Conservation (phyloP, 345 rosid genomes). For the Moricandia arvensis region DNA sequence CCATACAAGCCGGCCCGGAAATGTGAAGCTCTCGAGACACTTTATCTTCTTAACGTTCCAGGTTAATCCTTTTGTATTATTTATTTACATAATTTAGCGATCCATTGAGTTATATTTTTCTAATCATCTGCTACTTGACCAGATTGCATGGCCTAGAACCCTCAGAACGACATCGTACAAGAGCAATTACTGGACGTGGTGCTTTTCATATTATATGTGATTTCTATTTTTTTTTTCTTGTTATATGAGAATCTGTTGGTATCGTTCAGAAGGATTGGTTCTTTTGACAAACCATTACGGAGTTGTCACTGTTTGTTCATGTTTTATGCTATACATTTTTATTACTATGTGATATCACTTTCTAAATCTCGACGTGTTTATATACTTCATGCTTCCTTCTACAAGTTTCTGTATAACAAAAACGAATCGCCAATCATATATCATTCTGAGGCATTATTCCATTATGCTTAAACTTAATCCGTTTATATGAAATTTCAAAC, state of each 20-base stretch:
- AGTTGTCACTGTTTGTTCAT: neutral
- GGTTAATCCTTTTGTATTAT: conserved; percentile 25
- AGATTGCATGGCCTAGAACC: conserved; percentile 27
- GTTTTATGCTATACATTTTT: neutral
- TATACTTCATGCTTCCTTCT: neutral
- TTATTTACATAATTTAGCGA: neutral
- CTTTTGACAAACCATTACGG: neutral
- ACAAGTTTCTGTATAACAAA: neutral
- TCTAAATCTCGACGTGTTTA: neutral
- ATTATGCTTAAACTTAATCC: neutral
- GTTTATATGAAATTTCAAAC: neutral
- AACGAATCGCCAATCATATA: neutral
- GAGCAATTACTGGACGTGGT: conserved; percentile 12
- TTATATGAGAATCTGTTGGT: conserved; percentile 1
- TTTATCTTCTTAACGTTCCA: conserved; percentile 47
- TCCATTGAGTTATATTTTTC: neutral
- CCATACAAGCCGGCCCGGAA: conserved; percentile 38
- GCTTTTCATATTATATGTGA: conserved; percentile 1
- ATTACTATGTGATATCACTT: neutral
- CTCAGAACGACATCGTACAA: conserved; percentile 5
- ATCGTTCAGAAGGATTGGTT: conserved; percentile 13
- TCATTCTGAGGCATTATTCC: neutral
- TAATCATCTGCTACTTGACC: conserved; percentile 1
- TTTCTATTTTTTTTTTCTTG: neutral
- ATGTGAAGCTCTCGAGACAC: conserved; percentile 42